Base-by-base conservation (phyloP, 2,329 filamentous ascomycete species). In the Furcasterigmium furcatum region DNA sequence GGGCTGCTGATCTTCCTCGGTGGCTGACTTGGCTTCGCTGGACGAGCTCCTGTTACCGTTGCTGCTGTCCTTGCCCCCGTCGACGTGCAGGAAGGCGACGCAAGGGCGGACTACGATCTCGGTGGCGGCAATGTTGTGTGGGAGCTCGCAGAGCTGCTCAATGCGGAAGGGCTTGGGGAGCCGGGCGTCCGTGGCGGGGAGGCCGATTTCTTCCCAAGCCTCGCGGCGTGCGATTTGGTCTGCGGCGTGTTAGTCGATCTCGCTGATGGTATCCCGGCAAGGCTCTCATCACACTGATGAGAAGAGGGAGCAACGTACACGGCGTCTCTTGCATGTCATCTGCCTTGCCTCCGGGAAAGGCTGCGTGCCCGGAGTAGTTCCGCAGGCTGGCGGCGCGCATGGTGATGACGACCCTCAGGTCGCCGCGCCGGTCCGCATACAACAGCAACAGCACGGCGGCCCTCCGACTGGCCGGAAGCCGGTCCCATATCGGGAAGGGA, bases 181-280 rank as follows among this genome's bases (percentile, higher is more conserved):
- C 48, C 80, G 79, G 46, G 63, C 57, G 59, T 91, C 82, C 55
- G 83, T 76, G 58, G 85, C 75, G 2, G 92, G 88, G 3, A 97
- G 81, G 2, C 92, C 92, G 53, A 97, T 96, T 64, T 97, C 92
- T 64, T 97, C 92, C 63, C 80, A 87, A 1, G 92, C 91, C 73
- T 97, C 92, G 52, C 92, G 82, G 19, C 92, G 82, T 9, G 92
- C 91, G 43, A 91, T 95, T 59, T 91, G 79, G 65, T 89, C 89
- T 67, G 73, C 9, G 68, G 2, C n/a, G 21, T n/a, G 27, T 43
- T 42, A 14, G 3, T 29, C 19, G 24, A 27, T 7, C 7, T 27
- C n/a, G n/a, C n/a, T n/a, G n/a, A 22, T 1, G 8, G 8, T n/a
- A 21, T 22, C 18, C 30, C 5, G 6, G 10, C 19, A 13, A 6